phyloP scores from a whole-genome alignment of 176 grass and related monocot species.

The Aegilops speltoides region DNA sequence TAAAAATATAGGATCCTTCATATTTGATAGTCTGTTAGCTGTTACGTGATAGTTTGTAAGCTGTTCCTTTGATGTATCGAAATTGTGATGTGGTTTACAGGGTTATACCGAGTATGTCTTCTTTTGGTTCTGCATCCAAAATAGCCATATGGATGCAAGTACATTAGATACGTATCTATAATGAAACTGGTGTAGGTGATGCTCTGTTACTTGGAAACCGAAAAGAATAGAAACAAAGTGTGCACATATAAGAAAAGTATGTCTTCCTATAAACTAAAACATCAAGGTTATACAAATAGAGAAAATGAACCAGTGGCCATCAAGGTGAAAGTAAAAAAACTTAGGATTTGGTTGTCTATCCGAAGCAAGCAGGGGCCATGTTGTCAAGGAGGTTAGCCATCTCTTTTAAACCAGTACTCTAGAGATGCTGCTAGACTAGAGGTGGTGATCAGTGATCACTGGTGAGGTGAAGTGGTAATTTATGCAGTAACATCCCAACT shows the following conservation, averaged over 20 bases:
- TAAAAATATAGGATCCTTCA: neutral
- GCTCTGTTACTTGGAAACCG: neutral
- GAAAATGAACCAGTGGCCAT: neutral
- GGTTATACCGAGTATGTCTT: neutral
- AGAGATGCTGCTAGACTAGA: too few species aligned
- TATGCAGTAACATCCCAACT: too few species aligned
- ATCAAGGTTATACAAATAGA: neutral
- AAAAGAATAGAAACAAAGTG: neutral
- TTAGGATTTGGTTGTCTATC: too few species aligned
- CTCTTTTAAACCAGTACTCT: too few species aligned
- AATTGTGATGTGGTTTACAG: neutral
- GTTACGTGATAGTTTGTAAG: neutral
- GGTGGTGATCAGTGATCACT: too few species aligned
- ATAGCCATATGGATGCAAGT: slow-evolving; percentile 17
- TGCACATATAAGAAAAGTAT: slow-evolving; percentile 1
- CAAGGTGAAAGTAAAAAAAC: too few species aligned
- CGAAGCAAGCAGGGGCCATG: too few species aligned
- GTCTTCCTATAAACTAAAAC: neutral
- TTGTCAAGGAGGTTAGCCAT: too few species aligned
- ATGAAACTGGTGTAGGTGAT: neutral
- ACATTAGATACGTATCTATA: neutral
- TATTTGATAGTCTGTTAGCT: neutral
- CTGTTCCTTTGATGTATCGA: neutral
- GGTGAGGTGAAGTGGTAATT: too few species aligned
- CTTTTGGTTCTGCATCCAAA: neutral